Percentiles rank a stretch among this genome's conserved stretches.
Conservation (phyloP, 495 filamentous ascomycete species). For the Penicillium manginii region DNA sequence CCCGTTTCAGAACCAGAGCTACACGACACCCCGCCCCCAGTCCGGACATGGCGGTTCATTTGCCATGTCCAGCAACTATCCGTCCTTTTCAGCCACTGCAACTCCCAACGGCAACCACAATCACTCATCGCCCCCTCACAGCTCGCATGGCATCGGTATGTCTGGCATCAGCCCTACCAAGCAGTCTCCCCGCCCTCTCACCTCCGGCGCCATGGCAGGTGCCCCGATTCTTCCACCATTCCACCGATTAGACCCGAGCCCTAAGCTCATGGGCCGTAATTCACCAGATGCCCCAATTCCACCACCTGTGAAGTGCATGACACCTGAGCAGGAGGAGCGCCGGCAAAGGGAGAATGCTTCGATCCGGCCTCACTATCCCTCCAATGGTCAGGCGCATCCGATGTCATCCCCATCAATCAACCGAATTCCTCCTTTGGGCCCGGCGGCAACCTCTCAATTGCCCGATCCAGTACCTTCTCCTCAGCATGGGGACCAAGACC, state of each 20-base stretch:
- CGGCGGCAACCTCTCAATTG: slow-evolving; percentile 32
- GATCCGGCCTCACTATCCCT: slow-evolving; percentile 21
- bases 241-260: slow-evolving; percentile 52
- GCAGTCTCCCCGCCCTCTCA: slow-evolving; percentile 58
- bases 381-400: slow-evolving; percentile 31
- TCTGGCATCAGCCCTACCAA: slow-evolving; percentile 80
- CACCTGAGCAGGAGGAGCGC: slow-evolving; percentile 51
- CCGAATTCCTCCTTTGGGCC: slow-evolving; percentile 42
- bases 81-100: slow-evolving; percentile 37
- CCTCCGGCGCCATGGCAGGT: slow-evolving; percentile 48
- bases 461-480: slow-evolving; percentile 33
- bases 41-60: slow-evolving; percentile 28
- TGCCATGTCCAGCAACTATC: slow-evolving; percentile 32
- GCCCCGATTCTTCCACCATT: slow-evolving; percentile 54
- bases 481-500: slow-evolving; percentile 21
- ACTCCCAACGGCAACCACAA: slow-evolving; percentile 38
- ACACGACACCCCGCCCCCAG: slow-evolving; percentile 37
- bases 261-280: slow-evolving; percentile 53
- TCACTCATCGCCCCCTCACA: slow-evolving; percentile 47
- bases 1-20: slow-evolving; percentile 36
- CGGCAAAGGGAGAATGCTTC: slow-evolving; percentile 46
- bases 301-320: slow-evolving; percentile 52
- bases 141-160: slow-evolving; percentile 56
- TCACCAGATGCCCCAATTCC: slow-evolving; percentile 52
- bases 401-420: slow-evolving; percentile 47